phyloP scores from a whole-genome alignment of 2,329 filamentous ascomycete species.

The Teratosphaeria zuluensis region DNA sequence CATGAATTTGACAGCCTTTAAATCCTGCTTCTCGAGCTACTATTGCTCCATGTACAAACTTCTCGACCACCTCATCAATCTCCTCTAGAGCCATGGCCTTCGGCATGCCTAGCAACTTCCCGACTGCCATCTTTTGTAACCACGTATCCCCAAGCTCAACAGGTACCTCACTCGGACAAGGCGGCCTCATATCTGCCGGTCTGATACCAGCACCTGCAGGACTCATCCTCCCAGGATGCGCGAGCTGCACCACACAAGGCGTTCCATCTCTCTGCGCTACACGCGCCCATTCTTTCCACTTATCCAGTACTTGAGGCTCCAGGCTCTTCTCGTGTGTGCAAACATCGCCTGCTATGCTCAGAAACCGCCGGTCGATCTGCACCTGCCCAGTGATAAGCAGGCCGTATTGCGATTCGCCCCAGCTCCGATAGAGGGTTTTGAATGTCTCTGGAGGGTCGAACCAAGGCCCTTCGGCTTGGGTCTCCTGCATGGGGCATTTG shows the following conservation, averaged over 20 bases:
- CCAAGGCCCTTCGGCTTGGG: slow-evolving; percentile 19
- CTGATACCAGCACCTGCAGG: slow-evolving; percentile 31
- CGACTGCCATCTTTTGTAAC: slow-evolving; percentile 23
- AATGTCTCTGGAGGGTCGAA: slow-evolving; percentile 36
- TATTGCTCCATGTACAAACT: slow-evolving; percentile 46
- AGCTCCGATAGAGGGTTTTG: slow-evolving; percentile 40
- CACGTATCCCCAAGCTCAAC: slow-evolving; percentile 30
- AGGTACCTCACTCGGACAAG: slow-evolving; percentile 33
- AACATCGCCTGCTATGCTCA: slow-evolving; percentile 26
- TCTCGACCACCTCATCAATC: slow-evolving; percentile 42
- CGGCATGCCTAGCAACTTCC: slow-evolving; percentile 36
- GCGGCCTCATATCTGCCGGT: slow-evolving; percentile 23
- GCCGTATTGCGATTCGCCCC: slow-evolving; percentile 38
- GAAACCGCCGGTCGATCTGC: slow-evolving; percentile 36
- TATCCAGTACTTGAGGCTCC: slow-evolving; percentile 15
- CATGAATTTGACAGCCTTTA: slow-evolving; percentile 45
- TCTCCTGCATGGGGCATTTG: slow-evolving; percentile 40
- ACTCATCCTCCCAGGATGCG: slow-evolving; percentile 37
- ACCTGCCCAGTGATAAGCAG: slow-evolving; percentile 36
- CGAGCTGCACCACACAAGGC: slow-evolving; percentile 35
- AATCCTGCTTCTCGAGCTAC: slow-evolving; percentile 43
- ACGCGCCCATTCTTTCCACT: slow-evolving; percentile 26
- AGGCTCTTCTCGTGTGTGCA: slow-evolving; percentile 16
- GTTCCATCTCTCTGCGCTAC: slow-evolving; percentile 31
- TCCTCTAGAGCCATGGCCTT: slow-evolving; percentile 47